Conservation (phyloP, 495 filamentous ascomycete genomes). For the Hyaloscypha bicolor region DNA sequence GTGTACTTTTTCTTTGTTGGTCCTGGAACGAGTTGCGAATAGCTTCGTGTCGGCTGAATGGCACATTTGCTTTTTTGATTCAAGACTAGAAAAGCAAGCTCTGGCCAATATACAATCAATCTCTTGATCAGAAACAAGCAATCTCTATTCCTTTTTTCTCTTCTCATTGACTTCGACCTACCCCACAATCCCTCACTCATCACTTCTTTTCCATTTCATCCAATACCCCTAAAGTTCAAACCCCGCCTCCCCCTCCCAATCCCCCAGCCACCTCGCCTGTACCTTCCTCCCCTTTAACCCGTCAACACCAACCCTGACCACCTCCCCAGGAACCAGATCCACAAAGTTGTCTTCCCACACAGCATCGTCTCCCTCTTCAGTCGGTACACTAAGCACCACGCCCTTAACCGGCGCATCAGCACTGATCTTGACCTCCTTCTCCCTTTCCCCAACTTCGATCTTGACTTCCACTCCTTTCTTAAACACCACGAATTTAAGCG, state of each 20-base stretch:
- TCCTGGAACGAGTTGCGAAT: too few species aligned
- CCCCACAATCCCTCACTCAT: too few species aligned
- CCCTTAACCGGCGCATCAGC: constrained; percentile 49
- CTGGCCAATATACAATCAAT: too few species aligned
- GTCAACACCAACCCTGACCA: constrained; percentile 35
- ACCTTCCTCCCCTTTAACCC: constrained; percentile 26
- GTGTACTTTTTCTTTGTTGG: too few species aligned
- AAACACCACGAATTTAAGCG: constrained; percentile 77
- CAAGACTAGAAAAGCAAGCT: too few species aligned
- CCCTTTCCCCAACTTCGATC: constrained; percentile 16
- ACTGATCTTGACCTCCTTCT: constrained; percentile 34
- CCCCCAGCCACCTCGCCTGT: constrained; percentile 23
- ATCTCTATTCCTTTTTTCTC: too few species aligned
- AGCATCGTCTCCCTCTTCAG: constrained; percentile 38
- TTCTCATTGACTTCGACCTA: too few species aligned
- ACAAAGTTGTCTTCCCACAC: constrained; percentile 50
- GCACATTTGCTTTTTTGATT: too few species aligned
- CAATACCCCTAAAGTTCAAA: constrained; percentile 19
- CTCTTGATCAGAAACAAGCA: too few species aligned
- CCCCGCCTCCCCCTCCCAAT: constrained; percentile 28
- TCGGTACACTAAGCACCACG: constrained; percentile 40
- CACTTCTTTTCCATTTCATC: not conserved
- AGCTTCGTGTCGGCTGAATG: too few species aligned
- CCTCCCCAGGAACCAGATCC: constrained; percentile 47
- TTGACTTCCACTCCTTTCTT: constrained; percentile 41